A percentile compares a stretch with the other conserved stretches of the same genome.
Evolutionary conservation across 2,329 filamentous ascomycete species (phyloP).

Genomic region (Colletotrichum sp.): DNA sequence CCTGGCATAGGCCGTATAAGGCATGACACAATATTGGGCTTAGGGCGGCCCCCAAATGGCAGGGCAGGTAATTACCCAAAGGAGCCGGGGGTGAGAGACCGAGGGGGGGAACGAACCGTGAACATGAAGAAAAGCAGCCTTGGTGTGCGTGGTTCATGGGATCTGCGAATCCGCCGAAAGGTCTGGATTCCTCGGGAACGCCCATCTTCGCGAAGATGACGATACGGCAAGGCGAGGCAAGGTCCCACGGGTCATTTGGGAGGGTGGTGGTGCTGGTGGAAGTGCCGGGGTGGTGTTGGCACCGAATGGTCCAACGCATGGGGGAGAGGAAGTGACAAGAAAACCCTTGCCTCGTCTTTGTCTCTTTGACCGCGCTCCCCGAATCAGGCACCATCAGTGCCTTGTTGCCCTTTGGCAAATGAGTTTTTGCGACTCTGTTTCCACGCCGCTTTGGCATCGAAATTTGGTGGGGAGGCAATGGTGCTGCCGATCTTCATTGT

Average conservation of each 20-base stretch:
- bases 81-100: not conserved
- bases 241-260: conserved; percentile 1
- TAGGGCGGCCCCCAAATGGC: not conserved
- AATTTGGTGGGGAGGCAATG: conserved; percentile 10
- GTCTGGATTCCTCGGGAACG: not conserved
- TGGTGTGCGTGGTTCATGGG: not conserved
- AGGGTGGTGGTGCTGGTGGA: not conserved
- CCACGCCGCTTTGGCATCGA: conserved; percentile 11
- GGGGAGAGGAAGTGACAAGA: not conserved
- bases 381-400: not conserved
- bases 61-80: not conserved
- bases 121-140: not conserved
- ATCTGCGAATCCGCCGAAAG: not conserved
- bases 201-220: not conserved
- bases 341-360: conserved; percentile 2
- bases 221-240: not conserved
- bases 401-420: not conserved
- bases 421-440: not conserved
- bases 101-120: not conserved
- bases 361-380: conserved; percentile 2
- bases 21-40: not conserved
- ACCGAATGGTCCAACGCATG: not conserved
- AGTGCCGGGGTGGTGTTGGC: not conserved
- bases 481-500: conserved; percentile 19
- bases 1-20: not conserved